phyloP scores from a whole-genome alignment of 108 stramenopile species.

The Aurantiochytrium sp. region DNA sequence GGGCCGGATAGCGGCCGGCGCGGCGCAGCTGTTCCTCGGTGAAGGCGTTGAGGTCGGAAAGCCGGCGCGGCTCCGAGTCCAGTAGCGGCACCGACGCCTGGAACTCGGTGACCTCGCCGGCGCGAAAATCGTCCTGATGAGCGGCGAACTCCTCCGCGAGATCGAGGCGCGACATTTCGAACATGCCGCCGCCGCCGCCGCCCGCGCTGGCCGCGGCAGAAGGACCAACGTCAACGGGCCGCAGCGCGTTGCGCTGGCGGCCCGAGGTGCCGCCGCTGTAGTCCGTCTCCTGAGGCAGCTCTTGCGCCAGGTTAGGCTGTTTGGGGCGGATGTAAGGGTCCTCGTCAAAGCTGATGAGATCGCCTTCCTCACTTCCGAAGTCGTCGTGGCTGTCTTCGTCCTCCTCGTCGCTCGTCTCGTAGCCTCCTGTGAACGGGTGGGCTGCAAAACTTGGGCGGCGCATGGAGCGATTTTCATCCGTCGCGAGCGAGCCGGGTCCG shows the following conservation, averaged over 20 bases:
- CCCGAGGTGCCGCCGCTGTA: too few species aligned
- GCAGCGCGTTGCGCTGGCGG: too few species aligned
- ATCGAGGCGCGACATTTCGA: not conserved
- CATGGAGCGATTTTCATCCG: too few species aligned
- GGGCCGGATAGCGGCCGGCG: not conserved
- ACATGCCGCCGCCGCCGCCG: not conserved
- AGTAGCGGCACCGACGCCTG: not conserved
- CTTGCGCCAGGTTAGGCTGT: not conserved
- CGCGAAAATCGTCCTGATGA: not conserved
- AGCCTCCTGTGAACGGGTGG: not conserved
- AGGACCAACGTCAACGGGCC: too few species aligned
- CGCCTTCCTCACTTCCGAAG: not conserved
- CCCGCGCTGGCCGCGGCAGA: not conserved
- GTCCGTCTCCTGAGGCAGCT: not conserved
- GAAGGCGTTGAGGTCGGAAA: not conserved
- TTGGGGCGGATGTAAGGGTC: not conserved
- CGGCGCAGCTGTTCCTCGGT: not conserved
- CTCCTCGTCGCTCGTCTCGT: slow-evolving; percentile 24
- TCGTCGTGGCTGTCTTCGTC: not conserved
- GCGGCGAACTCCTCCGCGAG: slow-evolving; percentile 6
- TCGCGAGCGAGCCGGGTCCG: too few species aligned
- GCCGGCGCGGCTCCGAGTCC: not conserved
- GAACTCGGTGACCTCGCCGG: slow-evolving; percentile 1
- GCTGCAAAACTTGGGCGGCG: not conserved
- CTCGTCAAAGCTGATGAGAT: not conserved